phyloP scores from a whole-genome alignment of 257 asterid genomes.

The Solanum neorickii region DNA sequence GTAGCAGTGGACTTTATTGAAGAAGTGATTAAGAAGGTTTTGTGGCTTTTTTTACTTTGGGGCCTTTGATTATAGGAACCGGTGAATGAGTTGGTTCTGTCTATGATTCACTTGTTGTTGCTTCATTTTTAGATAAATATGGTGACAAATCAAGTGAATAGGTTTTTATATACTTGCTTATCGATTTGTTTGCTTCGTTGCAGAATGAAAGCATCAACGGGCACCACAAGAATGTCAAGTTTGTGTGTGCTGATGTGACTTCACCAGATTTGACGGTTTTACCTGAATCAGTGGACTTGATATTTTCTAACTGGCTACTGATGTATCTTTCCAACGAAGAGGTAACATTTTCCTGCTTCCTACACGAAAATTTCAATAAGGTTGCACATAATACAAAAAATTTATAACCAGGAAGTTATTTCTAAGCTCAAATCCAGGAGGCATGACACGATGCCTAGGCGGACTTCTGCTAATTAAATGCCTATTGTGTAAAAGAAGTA shows the following conservation, averaged over 20 bases:
- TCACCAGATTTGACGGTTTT: constrained; percentile 60
- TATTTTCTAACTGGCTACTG: constrained; percentile 90
- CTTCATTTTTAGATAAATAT: not conserved
- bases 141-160: not conserved
- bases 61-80: not conserved
- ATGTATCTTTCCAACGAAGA: constrained; percentile 92
- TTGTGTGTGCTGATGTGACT: constrained; percentile 83
- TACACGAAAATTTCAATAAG: not conserved
- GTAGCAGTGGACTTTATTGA: constrained; percentile 82
- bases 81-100: not conserved
- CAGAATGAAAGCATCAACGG: constrained; percentile 72
- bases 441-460: not conserved
- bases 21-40: constrained; percentile 62
- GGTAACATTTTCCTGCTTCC: constrained; percentile 21
- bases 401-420: not conserved
- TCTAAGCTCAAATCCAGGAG: not conserved
- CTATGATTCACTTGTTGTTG: not conserved
- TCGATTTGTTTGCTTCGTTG: not conserved
- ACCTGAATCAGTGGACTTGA: constrained; percentile 64
- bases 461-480: not conserved
- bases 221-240: constrained; percentile 57
- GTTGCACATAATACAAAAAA: not conserved
- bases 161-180: not conserved
- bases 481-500: not conserved
- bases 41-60: not conserved